Base-by-base conservation (phyloP, 495 filamentous ascomycete species). In the Rostrohypoxylon terebratum region DNA sequence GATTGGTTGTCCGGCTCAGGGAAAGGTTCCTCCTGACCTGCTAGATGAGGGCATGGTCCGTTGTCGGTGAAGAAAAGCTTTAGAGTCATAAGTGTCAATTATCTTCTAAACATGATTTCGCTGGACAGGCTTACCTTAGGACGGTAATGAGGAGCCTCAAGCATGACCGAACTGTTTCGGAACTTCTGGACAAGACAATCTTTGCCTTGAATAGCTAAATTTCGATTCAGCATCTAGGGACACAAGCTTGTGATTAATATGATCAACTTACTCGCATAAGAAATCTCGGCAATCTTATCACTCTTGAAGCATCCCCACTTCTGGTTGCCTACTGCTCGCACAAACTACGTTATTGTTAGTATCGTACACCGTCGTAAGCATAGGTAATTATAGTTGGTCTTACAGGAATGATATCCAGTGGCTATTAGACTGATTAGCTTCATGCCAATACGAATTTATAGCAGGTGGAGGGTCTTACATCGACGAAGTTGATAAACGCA, bases 401-500 rank as follows among this genome's bases (percentile, higher is more conserved):
- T 74, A 94, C 92, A 64, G 89, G 81, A 55, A 94, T 87, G 58
- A 94, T 93, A 79, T 93, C 89, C 61, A 89, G 81, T 4, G 91
- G 89, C 90, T 93, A 59, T 2, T 28, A 36, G 53, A 10, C 44
- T 28, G 10, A 74, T 88, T 71, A 84, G 79, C 14, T 66, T 20
- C 16, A 8, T 36, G 36, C 7, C 28, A 50, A 23, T n/a, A 13
- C 3, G 47, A 44, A 25, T 33, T 33, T 20, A 3, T 14, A 9
- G 25, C 23, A 0, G 23, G 51, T 33, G 47, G 21, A n/a, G 14
- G 14, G 4, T 83, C 89, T 87, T 75, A 94, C 91, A 78, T 93
- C 88, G 50, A 88, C 88, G 75, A 99, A 97, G 77, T 99, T 98
- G 80, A 99, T 93, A 81, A 99, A 99, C 0, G 94, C 96, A 84